Conservation (phyloP, 2,329 filamentous ascomycete genomes). For the Lasiodiplodia sp. region DNA sequence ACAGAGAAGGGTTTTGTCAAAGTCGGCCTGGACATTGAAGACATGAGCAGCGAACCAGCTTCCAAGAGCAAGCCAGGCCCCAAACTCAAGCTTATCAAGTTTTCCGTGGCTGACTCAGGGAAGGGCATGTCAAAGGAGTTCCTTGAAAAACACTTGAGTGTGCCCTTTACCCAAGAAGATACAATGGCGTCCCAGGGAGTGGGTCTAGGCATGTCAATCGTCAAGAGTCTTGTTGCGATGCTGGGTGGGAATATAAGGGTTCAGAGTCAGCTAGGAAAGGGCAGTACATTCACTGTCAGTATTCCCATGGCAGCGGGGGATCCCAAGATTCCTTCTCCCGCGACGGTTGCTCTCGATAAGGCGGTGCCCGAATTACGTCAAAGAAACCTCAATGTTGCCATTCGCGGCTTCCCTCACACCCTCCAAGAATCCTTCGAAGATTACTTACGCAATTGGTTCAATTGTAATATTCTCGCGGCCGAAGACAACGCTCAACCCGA, state of each 20-base stretch:
- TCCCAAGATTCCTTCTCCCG: not conserved
- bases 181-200: constrained; percentile 44
- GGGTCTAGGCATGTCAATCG: constrained; percentile 49
- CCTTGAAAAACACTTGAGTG: constrained; percentile 45
- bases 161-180: constrained; percentile 51
- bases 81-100: constrained; percentile 34
- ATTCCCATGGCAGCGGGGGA: constrained; percentile 22
- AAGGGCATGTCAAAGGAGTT: constrained; percentile 51
- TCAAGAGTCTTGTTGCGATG: constrained; percentile 48
- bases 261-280: constrained; percentile 43
- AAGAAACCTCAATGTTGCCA: constrained; percentile 11
- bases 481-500: constrained; percentile 20
- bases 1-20: constrained; percentile 47
- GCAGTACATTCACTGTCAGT: constrained; percentile 42
- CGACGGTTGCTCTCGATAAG: constrained; percentile 6
- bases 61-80: constrained; percentile 34
- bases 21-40: constrained; percentile 44
- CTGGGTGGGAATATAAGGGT: constrained; percentile 48
- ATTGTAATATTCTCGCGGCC: constrained; percentile 12
- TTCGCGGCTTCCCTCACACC: constrained; percentile 3
- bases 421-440: constrained; percentile 16
- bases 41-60: constrained; percentile 24
- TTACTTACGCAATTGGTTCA: constrained; percentile 21
- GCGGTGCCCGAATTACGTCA: constrained; percentile 19
- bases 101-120: constrained; percentile 48